phyloP scores from a whole-genome alignment of 2,329 filamentous ascomycete genomes.

The Keithomyces neogunnii region DNA sequence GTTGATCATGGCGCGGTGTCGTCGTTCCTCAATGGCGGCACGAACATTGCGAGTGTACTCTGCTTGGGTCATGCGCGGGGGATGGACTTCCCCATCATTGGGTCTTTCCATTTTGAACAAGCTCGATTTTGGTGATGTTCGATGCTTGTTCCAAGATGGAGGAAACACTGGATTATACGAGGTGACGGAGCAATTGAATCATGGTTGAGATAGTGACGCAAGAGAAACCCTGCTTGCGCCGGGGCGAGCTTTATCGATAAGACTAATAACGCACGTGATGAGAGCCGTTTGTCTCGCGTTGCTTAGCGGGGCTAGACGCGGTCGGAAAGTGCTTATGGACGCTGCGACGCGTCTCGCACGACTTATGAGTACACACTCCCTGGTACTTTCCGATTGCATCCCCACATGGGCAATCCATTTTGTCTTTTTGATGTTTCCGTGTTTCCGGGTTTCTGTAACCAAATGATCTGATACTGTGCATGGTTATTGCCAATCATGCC shows the following conservation, averaged over 20 bases:
- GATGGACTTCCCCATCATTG: slow-evolving; percentile 18
- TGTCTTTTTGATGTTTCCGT: background rate
- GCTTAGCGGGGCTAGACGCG: slow-evolving; percentile 7
- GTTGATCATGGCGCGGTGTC: slow-evolving; percentile 17
- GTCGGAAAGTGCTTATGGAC: slow-evolving; percentile 2
- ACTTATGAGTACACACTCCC: too few species aligned
- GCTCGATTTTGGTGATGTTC: background rate
- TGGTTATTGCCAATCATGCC: slow-evolving; percentile 19
- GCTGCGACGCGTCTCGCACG: slow-evolving; percentile 6
- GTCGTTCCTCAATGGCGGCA: slow-evolving; percentile 24
- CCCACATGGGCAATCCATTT: background rate
- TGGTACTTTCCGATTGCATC: slow-evolving; percentile 2
- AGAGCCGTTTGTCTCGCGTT: background rate
- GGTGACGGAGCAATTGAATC: background rate
- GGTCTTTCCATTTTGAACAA: slow-evolving; percentile 11
- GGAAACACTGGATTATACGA: background rate
- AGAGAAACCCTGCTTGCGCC: slow-evolving; percentile 2
- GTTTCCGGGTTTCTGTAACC: background rate
- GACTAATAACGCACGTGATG: slow-evolving; percentile 15
- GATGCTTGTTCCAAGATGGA: background rate
- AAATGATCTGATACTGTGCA: slow-evolving; percentile 11
- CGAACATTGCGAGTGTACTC: slow-evolving; percentile 16
- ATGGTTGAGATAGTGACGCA: slow-evolving; percentile 7
- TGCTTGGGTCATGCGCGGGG: slow-evolving; percentile 11
- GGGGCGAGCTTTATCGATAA: slow-evolving; percentile 20